Conservation (phyloP, 257 asterid species). For the Solanum etuberosum region DNA sequence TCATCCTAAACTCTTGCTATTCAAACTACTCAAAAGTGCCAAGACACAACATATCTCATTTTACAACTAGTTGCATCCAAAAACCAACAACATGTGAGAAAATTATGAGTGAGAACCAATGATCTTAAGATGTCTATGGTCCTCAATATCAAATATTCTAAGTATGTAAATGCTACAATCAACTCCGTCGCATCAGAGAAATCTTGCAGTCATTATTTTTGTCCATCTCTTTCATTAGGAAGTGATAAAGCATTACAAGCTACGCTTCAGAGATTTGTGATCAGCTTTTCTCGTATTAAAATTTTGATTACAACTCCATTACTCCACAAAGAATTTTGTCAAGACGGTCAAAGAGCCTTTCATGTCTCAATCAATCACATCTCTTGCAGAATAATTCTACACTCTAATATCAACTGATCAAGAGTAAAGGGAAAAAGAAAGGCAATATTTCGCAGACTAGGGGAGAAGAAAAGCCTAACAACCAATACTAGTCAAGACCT, state of each 20-base stretch:
- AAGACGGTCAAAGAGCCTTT: background rate
- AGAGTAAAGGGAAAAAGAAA: background rate
- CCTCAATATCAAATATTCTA: background rate
- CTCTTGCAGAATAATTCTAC: background rate
- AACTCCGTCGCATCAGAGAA: background rate
- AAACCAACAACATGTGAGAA: background rate
- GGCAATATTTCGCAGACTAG: background rate
- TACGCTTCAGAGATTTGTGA: background rate
- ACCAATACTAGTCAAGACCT: background rate
- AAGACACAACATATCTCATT: background rate
- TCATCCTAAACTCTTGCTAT: background rate
- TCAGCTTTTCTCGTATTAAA: background rate
- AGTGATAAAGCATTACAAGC: background rate
- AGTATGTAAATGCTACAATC: background rate
- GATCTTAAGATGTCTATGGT: background rate
- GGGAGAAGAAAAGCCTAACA: background rate
- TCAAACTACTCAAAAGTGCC: background rate
- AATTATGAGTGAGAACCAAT: background rate
- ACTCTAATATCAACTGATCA: background rate
- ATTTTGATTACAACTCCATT: background rate
- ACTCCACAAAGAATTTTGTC: background rate
- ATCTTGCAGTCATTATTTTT: background rate
- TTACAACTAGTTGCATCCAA: background rate
- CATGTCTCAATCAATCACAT: background rate
- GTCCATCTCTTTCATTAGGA: background rate